phyloP scores from a whole-genome alignment of 495 filamentous ascomycete species.

The Cercophora newfieldiana region DNA sequence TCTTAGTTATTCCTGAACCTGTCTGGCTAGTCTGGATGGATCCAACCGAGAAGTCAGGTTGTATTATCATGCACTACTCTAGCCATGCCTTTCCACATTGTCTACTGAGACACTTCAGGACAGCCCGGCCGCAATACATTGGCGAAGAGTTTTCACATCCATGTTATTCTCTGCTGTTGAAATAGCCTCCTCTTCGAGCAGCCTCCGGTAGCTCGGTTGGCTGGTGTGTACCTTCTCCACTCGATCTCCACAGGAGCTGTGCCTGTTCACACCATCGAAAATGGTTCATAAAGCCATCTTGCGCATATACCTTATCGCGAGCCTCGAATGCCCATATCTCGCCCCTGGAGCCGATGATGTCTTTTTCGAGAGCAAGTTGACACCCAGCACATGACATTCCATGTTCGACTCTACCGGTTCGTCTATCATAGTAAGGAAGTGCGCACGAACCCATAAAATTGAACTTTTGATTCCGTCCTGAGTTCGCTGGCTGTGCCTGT shows the following conservation, averaged over 20 bases:
- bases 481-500: slow-evolving; percentile 23
- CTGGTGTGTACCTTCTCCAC: slow-evolving; percentile 33
- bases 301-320: slow-evolving; percentile 34
- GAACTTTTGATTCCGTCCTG: slow-evolving; percentile 32
- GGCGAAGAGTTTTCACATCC: too few relatives aligned
- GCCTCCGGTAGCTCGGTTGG: slow-evolving; percentile 28
- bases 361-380: slow-evolving; percentile 21
- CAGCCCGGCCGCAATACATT: too few relatives aligned
- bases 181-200: slow-evolving; percentile 1
- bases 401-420: slow-evolving; percentile 35
- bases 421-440: slow-evolving; percentile 43
- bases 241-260: slow-evolving; percentile 40
- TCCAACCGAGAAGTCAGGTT: too few relatives aligned
- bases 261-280: slow-evolving; percentile 48
- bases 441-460: slow-evolving; percentile 33
- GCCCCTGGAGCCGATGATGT: too few relatives aligned
- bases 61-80: too few relatives aligned
- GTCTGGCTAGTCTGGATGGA: too few relatives aligned
- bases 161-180: too few relatives aligned
- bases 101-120: too few relatives aligned
- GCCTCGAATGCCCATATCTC: background rate
- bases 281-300: slow-evolving; percentile 36
- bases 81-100: too few relatives aligned
- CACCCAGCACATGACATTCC: slow-evolving; percentile 45
- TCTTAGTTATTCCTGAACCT: too few relatives aligned